Base-by-base conservation (phyloP, 2,329 filamentous ascomycete species). In the Blastomyces silverae region DNA sequence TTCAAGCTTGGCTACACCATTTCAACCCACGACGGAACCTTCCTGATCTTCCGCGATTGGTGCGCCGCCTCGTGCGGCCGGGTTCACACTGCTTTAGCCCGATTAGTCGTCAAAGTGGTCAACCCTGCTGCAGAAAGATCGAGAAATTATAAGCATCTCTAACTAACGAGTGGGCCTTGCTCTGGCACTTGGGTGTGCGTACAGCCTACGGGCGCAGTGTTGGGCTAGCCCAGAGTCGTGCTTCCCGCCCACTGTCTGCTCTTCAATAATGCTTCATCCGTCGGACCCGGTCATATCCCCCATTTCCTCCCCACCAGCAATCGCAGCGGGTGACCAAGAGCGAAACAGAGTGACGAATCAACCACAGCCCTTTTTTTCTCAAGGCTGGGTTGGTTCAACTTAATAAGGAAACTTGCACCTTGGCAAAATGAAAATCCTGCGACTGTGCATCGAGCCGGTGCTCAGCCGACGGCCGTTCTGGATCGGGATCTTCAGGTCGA, bases 41-140 rank as follows among this genome's bases (percentile, higher is more conserved):
- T 63, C 57, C 46, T 64, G 66, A 63, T 64, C 62, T 65, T 66
- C 67, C 67, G 67, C 66, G 67, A 69, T 69, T 69, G 67, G 66
- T 60, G 57, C 64, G 50, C 60, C 61, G 53, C 64, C 65, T 66
- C 57, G 65, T 66, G 65, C 63, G 59, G 15, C 65, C 63, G 63
- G 62, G 39, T 59, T 42, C 34, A 28, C 20, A 31, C 62, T 58
- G 25, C 6, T 48, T 7, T 57, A 20, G 25, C 55, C 17, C 31
- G 57, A 52, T 53, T 17, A 61, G 57, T 46, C 39, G 61, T 22
- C 39, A 52, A n/a, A 56, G 55, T 25, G 37, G n/a, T 53, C 44
- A 61, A 42, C 15, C 52, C 34, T 20, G 17, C 61, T 22, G 17
- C 52, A 37, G 28, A 34, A 44, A n/a, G 48, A 62, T 62, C 46